These are phyloP conservation scores for Bremia lactucae DNA, from an alignment of 352 stramenopile species.

Conservation along the genomic window DNA sequence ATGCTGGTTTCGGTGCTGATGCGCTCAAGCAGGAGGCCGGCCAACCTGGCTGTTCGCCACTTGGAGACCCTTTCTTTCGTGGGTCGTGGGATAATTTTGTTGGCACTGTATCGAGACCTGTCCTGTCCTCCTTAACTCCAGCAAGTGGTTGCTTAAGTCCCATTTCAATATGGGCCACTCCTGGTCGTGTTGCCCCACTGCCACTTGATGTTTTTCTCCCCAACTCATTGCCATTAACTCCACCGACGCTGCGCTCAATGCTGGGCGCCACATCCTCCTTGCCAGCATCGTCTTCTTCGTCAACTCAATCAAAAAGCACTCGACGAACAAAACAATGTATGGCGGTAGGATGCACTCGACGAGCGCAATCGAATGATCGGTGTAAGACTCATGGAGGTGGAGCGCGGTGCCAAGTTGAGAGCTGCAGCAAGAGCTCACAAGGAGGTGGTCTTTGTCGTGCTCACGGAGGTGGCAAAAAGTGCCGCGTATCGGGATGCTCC, in stretches of 20 bases:
- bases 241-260: constrained; percentile 11
- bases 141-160: constrained; percentile 1
- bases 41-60: constrained; percentile 30
- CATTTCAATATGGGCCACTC: constrained; percentile 10
- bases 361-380: constrained; percentile 69
- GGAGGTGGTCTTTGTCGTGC: constrained; percentile 42
- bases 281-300: constrained; percentile 15
- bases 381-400: constrained; percentile 77
- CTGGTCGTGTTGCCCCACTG: constrained; percentile 19
- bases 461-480: constrained; percentile 63
- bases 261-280: constrained; percentile 19
- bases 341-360: constrained; percentile 39
- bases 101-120: constrained; percentile 13
- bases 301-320: constrained; percentile 18
- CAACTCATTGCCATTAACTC: constrained; percentile 11
- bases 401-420: constrained; percentile 52
- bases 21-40: constrained; percentile 33
- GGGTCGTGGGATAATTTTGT: constrained; percentile 50
- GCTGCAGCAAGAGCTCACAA: constrained; percentile 72
- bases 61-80: constrained; percentile 49
- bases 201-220: constrained; percentile 19
- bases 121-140: constrained; percentile 19
- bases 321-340: constrained; percentile 59
- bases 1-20: constrained; percentile 11
- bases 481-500: constrained; percentile 44